Evolutionary conservation across 805 yeast genomes (phyloP).

Genomic region (Starmera quercuum): DNA sequence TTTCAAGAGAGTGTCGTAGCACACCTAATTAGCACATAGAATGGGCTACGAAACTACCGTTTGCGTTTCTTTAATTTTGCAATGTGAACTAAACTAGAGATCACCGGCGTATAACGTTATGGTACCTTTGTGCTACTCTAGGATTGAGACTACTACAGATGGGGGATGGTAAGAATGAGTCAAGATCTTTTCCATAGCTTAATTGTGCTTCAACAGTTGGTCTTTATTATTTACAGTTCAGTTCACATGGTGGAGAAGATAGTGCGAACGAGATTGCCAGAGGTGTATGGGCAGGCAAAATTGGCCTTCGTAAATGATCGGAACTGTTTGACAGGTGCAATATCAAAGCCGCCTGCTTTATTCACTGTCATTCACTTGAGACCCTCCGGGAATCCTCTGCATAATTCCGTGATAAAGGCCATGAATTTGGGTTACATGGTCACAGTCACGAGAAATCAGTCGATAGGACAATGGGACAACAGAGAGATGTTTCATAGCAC

Average conservation of each 20-base stretch:
- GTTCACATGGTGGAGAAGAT: constrained; percentile 30
- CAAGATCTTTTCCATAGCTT: too few species aligned
- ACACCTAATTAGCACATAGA: too few species aligned
- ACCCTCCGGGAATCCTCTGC: constrained; percentile 30
- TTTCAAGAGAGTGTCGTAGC: too few species aligned
- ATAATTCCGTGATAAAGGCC: constrained; percentile 26
- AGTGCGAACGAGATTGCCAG: constrained; percentile 28
- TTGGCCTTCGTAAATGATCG: constrained; percentile 27
- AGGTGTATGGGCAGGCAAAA: constrained; percentile 28
- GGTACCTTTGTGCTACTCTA: too few species aligned
- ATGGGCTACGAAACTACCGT: too few species aligned
- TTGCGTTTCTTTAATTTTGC: too few species aligned
- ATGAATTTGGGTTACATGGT: constrained; percentile 30
- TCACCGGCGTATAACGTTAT: too few species aligned
- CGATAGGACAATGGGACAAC: constrained; percentile 28
- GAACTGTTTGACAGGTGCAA: constrained; percentile 25
- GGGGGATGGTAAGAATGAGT: too few species aligned
- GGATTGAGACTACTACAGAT: too few species aligned
- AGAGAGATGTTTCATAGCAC: constrained; percentile 25
- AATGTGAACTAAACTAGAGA: too few species aligned
- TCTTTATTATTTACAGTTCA: too few species aligned
- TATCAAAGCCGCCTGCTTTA: constrained; percentile 30
- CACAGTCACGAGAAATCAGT: constrained; percentile 31
- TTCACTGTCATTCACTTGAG: constrained; percentile 31
- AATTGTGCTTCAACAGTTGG: too few species aligned